Evolutionary conservation across 2,329 filamentous ascomycete species (phyloP).

Genomic region (Diaporthe humulicola): DNA sequence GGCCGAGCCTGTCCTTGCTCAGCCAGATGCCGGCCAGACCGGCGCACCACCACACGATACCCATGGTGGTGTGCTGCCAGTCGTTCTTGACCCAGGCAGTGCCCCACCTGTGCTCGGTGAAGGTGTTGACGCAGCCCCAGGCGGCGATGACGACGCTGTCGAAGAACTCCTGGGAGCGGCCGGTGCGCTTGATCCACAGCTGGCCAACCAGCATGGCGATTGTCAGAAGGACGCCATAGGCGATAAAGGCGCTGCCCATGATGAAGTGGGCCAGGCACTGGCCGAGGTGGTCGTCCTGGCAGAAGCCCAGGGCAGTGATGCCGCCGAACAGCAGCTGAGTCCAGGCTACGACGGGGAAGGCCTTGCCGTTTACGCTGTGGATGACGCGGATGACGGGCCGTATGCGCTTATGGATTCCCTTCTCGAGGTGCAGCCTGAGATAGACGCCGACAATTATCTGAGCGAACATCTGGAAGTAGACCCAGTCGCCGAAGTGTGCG

Average conservation of each 20-base stretch:
- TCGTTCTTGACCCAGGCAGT: conserved; percentile 91
- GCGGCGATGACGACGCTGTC: conserved; percentile 91
- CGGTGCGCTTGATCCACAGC: conserved; percentile 83
- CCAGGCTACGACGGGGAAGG: conserved; percentile 89
- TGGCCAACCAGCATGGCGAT: conserved; percentile 91
- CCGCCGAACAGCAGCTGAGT: conserved; percentile 96
- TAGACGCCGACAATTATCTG: conserved; percentile 89
- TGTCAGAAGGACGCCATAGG: conserved; percentile 88
- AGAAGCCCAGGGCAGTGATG: conserved; percentile 93
- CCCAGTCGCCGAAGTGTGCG: conserved; percentile 80
- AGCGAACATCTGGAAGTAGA: conserved; percentile 83
- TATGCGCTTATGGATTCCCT: conserved; percentile 84
- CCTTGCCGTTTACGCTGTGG: conserved; percentile 88
- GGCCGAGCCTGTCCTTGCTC: conserved; percentile 84
- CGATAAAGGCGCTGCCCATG: conserved; percentile 97
- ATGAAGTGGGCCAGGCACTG: conserved; percentile 98
- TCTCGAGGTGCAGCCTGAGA: conserved; percentile 89
- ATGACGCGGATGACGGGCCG: conserved; percentile 77
- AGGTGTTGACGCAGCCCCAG: conserved; percentile 98
- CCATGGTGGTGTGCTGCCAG: conserved; percentile 99
- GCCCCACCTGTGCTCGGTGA: conserved; percentile 97
- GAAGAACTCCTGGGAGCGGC: conserved; percentile 96
- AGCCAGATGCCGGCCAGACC: conserved; percentile 94
- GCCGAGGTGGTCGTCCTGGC: conserved; percentile 88
- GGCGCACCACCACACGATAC: conserved; percentile 98